Evolutionary conservation across 2,329 filamentous ascomycete genomes (phyloP), one percentile per base, ranked within the genome.

Genomic region (Boeremia exigua): DNA sequence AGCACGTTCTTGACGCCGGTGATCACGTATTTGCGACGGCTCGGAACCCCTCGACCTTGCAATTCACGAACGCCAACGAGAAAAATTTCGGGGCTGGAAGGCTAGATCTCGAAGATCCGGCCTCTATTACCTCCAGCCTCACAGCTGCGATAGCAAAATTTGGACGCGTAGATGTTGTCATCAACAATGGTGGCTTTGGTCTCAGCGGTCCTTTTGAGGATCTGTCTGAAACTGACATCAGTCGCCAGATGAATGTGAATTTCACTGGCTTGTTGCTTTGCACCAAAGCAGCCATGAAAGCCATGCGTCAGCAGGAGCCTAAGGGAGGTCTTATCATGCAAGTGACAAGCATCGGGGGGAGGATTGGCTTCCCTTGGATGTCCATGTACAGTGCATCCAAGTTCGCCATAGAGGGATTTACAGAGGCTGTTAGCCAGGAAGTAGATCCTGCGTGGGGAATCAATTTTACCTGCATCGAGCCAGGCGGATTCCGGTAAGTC

Each of bases 61-160:
- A 17, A 4, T 72, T 75, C 3, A 73, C 73, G 58, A 71, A 82
- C 14, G 73, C 78, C 1, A 33, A 66, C 42, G 32, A 61, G 27
- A 29, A 63, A 40, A 75, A 74, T 45, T 65, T 82, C 30, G 74
- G 83, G 58, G 81, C 80, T 57, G 64, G 82, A 2, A 63, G 69
- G 0, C 68, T 84, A 1, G 81, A 84, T 52, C 81, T 84, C 2
- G 82, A 78, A 0, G 80, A 75, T 0, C 55, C 59, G 0, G 19
- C 47, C 0, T 75, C 76, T 1, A 75, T 81, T 48, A 60, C 75
- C 12, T 48, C 54, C 1, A 77, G 78, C 0, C 61, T 82, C 12
- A 23, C 48, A 0, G 58, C 66, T 0, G 89, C 90, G 67, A 88
- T 93, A 73, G 79, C 88, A 76, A 81, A 81, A 45, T 93, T 87